Conservation (phyloP, 176 grass and related monocot species). For the Raddia guianensis region DNA sequence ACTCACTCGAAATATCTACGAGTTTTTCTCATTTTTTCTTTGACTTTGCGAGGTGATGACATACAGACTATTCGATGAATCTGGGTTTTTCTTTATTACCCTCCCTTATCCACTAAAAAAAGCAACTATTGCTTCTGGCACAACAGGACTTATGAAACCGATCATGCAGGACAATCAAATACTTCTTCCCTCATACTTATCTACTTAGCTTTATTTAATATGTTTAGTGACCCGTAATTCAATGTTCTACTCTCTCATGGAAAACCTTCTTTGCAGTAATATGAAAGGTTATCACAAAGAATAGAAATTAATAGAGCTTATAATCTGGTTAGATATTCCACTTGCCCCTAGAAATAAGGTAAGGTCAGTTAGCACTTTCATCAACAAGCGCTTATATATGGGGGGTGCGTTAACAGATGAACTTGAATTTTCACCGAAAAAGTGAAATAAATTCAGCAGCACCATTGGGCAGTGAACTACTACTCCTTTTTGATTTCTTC, state of each 20-base stretch:
- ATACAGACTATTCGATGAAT: too few relatives aligned
- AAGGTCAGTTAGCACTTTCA: not conserved
- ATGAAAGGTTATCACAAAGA: too few relatives aligned
- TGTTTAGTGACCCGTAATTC: not conserved
- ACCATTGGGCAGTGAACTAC: not conserved
- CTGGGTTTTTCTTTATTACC: too few relatives aligned
- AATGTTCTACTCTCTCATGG: not conserved
- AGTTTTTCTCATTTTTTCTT: too few relatives aligned
- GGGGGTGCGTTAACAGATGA: not conserved
- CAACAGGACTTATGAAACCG: not conserved
- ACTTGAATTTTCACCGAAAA: not conserved
- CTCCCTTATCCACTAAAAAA: conserved; percentile 1
- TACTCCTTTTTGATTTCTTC: not conserved
- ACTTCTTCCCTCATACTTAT: conserved; percentile 1
- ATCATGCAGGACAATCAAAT: too few relatives aligned
- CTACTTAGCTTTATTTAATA: conserved; percentile 4
- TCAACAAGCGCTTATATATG: not conserved
- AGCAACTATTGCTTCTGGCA: not conserved
- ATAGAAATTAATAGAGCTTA: too few relatives aligned
- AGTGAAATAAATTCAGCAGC: not conserved
- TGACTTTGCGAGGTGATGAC: too few relatives aligned
- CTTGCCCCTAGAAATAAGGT: too few relatives aligned
- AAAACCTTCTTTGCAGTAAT: too few relatives aligned
- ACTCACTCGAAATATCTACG: too few relatives aligned
- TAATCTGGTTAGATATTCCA: too few relatives aligned